Conservation (phyloP, 2,329 filamentous ascomycete species). For the Cytospora schulzeri region DNA sequence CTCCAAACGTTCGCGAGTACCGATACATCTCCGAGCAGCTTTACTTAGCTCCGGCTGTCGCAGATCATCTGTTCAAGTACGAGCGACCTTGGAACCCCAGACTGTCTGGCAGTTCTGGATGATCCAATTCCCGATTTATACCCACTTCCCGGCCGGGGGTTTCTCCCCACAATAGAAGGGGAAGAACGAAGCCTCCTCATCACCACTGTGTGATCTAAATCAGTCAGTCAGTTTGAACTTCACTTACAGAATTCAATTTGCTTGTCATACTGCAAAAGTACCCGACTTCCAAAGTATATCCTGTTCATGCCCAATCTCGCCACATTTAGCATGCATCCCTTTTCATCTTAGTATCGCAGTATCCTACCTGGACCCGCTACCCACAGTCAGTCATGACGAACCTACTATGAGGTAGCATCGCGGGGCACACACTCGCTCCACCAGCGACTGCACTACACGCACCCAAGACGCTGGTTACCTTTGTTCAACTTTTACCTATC, state of each 20-base stretch:
- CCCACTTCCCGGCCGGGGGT: not conserved
- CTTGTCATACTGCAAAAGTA: slow-evolving; percentile 14
- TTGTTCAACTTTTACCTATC: not conserved
- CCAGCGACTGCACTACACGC: not conserved
- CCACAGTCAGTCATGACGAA: slow-evolving; percentile 7
- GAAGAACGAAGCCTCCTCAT: slow-evolving; percentile 16
- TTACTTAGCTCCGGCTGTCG: not conserved
- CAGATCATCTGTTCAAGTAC: not conserved
- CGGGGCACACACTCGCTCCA: not conserved
- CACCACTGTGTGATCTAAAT: not conserved
- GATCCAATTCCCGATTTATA: not conserved
- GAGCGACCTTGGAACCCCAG: not conserved
- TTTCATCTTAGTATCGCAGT: slow-evolving; percentile 14
- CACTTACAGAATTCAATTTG: slow-evolving; percentile 3
- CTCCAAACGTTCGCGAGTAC: not conserved
- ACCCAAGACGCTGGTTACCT: not conserved
- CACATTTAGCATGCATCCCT: slow-evolving; percentile 14
- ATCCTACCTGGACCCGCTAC: slow-evolving; percentile 18
- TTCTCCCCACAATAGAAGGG: slow-evolving; percentile 15
- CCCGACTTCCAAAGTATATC: slow-evolving; percentile 13
- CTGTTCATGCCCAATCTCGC: slow-evolving; percentile 19
- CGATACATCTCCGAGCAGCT: not conserved
- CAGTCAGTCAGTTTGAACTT: not conserved
- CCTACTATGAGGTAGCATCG: slow-evolving; percentile 11
- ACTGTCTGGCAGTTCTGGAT: no score